Evolutionary conservation across 1,284 basidiomycete genomes (phyloP).

Genomic region (Tilletiaria anomala): DNA sequence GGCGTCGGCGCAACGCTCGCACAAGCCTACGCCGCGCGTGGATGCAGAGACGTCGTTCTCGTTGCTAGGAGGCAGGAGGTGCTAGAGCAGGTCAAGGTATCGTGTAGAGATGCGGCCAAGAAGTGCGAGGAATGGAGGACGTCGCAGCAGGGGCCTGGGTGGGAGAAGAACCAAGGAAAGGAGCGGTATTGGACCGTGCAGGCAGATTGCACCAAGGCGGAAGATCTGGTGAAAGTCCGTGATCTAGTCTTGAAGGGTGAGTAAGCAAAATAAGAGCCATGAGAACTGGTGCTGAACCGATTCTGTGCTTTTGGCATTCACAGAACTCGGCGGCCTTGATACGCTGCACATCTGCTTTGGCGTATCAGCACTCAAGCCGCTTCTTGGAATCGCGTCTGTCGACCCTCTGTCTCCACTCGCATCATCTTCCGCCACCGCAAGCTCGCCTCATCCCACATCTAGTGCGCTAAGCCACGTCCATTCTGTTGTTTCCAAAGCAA

Average conservation of each 20-base stretch:
- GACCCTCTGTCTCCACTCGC: slow-evolving; percentile 42
- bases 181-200: too few relatives aligned
- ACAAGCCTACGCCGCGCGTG: slow-evolving; percentile 55
- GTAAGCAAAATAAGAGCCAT: slow-evolving; percentile 16
- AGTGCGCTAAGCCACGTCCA: not conserved
- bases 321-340: slow-evolving; percentile 71
- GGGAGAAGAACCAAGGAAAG: too few relatives aligned
- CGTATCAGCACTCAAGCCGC: slow-evolving; percentile 63
- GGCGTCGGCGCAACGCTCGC: slow-evolving; percentile 69
- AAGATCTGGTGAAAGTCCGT: slow-evolving; percentile 56
- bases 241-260: slow-evolving; percentile 46
- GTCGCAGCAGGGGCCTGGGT: too few relatives aligned
- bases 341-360: slow-evolving; percentile 73
- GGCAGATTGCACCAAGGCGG: slow-evolving; percentile 55
- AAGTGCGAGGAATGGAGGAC: too few relatives aligned
- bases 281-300: not conserved
- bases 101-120: too few relatives aligned
- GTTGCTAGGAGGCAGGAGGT: slow-evolving; percentile 55
- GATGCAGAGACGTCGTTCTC: slow-evolving; percentile 57
- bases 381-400: slow-evolving; percentile 59
- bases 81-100: slow-evolving; percentile 47
- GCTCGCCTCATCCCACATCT: not conserved
- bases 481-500: slow-evolving; percentile 8
- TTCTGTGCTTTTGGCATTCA: not conserved
- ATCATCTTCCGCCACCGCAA: slow-evolving; percentile 38